These are phyloP conservation scores for Moricandia moricandioides DNA, from an alignment of 345 rosid genomes.

Conservation along the genomic window DNA sequence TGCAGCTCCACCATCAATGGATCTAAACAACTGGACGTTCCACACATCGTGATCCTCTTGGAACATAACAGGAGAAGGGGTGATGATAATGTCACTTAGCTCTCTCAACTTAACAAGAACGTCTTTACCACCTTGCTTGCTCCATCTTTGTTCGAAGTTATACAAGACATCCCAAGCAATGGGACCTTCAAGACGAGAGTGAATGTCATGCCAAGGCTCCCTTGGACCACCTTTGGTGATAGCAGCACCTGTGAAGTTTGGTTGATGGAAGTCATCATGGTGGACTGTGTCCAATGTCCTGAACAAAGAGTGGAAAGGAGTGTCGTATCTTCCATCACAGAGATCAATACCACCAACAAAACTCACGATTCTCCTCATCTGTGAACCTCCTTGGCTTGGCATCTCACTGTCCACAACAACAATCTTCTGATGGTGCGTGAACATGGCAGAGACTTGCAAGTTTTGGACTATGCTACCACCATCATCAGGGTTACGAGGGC, in stretches of 20 bases:
- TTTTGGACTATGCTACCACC: constrained; percentile 96
- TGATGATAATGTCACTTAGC: constrained; percentile 64
- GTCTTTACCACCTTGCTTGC: constrained; percentile 92
- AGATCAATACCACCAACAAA: constrained; percentile 97
- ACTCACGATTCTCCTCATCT: constrained; percentile 84
- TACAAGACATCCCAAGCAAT: constrained; percentile 97
- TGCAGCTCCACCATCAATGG: constrained; percentile 98
- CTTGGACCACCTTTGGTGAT: constrained; percentile 97
- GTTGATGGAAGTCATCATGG: constrained; percentile 99
- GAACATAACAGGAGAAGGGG: constrained; percentile 89
- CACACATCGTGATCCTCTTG: constrained; percentile 84
- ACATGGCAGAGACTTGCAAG: constrained; percentile 81
- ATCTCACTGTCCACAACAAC: constrained; percentile 78
- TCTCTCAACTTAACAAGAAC: constrained; percentile 76
- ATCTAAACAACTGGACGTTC: constrained; percentile 92
- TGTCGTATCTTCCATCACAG: constrained; percentile 94
- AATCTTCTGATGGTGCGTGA: constrained; percentile 97
- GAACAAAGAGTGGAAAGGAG: constrained; percentile 92
- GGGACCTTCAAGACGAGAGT: constrained; percentile 97
- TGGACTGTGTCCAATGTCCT: constrained; percentile 94
- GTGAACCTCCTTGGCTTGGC: constrained; percentile 57
- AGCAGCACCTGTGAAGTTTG: constrained; percentile 74
- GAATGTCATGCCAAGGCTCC: constrained; percentile 99
- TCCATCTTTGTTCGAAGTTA: constrained; percentile 98
- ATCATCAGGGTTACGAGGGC: constrained; percentile 96